Evolutionary conservation across 78 protist genomes (phyloP).

Genomic region (Thecamonas trahens): DNA sequence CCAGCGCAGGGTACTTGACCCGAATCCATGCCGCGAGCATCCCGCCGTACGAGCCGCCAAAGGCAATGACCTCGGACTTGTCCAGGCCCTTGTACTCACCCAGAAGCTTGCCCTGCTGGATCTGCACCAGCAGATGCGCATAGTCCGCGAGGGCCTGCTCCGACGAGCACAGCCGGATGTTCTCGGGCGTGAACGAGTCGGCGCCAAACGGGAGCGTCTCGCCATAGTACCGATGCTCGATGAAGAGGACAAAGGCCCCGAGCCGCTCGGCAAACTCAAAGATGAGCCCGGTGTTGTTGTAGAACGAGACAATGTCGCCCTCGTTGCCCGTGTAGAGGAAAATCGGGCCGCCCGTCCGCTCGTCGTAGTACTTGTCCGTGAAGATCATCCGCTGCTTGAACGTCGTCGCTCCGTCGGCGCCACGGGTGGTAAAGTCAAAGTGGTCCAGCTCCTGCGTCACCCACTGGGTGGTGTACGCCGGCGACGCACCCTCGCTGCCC

Average conservation of each 20-base stretch:
- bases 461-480: too few species aligned
- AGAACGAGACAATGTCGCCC: constrained; percentile 57
- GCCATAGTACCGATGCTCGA: constrained; percentile 70
- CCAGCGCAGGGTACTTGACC: constrained; percentile 30
- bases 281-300: constrained; percentile 66
- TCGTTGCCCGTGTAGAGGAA: constrained; percentile 87
- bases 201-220: constrained; percentile 27
- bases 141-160: constrained; percentile 52
- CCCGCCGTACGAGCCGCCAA: constrained; percentile 65
- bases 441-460: constrained; percentile 46
- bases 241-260: constrained; percentile 59
- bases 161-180: constrained; percentile 3
- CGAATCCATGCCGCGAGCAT: constrained; percentile 43
- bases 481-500: too few species aligned
- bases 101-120: not conserved
- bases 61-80: constrained; percentile 1
- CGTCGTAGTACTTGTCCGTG: constrained; percentile 17
- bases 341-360: constrained; percentile 20
- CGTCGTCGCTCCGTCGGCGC: constrained; percentile 3
- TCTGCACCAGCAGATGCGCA: not conserved
- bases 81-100: not conserved
- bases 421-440: constrained; percentile 42
- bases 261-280: constrained; percentile 39
- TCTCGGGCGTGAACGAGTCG: not conserved
- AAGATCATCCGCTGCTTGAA: constrained; percentile 29